Evolutionary conservation across 768 basidiomycete species (phyloP).

Genomic region (Mycena maculata): DNA sequence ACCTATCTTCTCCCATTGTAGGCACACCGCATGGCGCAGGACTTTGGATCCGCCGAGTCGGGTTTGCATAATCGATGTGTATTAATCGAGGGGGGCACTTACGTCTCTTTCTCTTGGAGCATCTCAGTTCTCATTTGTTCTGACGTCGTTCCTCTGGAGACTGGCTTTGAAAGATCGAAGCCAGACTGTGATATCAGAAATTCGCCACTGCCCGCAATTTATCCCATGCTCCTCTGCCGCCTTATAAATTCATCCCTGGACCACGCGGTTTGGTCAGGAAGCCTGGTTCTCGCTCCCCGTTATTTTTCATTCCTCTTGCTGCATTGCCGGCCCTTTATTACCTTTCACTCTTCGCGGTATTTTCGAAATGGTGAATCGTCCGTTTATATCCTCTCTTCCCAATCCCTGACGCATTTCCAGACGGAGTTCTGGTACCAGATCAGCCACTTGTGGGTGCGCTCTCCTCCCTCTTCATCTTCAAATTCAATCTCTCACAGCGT

Average conservation of each 20-base stretch:
- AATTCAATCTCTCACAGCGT: not conserved
- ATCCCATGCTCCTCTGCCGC: not conserved
- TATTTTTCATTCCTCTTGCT: not conserved
- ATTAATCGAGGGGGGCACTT: too few species aligned
- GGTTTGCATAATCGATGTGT: too few species aligned
- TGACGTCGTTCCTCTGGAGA: not conserved
- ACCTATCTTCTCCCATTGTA: too few species aligned
- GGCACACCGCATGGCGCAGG: too few species aligned
- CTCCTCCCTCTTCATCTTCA: not conserved
- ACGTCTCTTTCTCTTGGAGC: too few species aligned
- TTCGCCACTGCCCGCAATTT: not conserved
- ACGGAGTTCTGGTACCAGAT: conserved; percentile 8
- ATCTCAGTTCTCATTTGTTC: not conserved
- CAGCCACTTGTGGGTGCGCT: conserved; percentile 10
- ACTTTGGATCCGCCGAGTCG: too few species aligned
- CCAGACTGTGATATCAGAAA: not conserved
- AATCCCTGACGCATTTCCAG: not conserved
- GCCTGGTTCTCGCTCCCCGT: conserved; percentile 22
- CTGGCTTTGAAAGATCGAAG: not conserved
- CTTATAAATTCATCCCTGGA: not conserved
- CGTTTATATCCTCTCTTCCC: not conserved
- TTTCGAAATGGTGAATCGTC: conserved; percentile 2
- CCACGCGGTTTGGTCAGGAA: not conserved
- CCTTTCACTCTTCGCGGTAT: not conserved
- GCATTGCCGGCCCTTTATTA: not conserved